Conservation (phyloP, 2,329 filamentous ascomycete species). For the Plenodomus biglobosus region DNA sequence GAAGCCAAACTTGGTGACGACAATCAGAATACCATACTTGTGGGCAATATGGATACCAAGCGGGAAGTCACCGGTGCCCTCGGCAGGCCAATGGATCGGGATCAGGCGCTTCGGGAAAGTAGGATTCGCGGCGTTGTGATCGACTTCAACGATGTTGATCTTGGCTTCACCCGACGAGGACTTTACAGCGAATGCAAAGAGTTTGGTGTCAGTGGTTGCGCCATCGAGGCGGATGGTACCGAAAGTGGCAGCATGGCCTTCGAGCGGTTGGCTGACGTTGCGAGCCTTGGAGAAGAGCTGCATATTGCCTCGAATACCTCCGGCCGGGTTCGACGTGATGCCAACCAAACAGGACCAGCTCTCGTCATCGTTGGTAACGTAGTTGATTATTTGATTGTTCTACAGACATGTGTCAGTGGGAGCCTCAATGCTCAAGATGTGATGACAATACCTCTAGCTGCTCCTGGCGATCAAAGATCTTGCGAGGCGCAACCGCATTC, state of each 20-base stretch:
- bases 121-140: slow-evolving; percentile 86
- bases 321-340: slow-evolving; percentile 89
- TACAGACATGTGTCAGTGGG: slow-evolving; percentile 42
- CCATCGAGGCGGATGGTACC: slow-evolving; percentile 87
- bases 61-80: slow-evolving; percentile 95
- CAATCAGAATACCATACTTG: slow-evolving; percentile 94
- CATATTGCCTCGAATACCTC: slow-evolving; percentile 92
- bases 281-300: slow-evolving; percentile 96
- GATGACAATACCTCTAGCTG: slow-evolving; percentile 72
- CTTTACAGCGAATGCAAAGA: slow-evolving; percentile 95
- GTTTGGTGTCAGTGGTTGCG: slow-evolving; percentile 84
- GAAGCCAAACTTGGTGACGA: slow-evolving; percentile 98
- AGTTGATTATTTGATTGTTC: slow-evolving; percentile 99
- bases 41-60: slow-evolving; percentile 96
- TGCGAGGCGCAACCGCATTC: slow-evolving; percentile 72
- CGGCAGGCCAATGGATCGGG: slow-evolving; percentile 94
- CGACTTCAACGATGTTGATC: slow-evolving; percentile 96
- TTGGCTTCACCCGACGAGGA: slow-evolving; percentile 81
- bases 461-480: slow-evolving; percentile 91
- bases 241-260: slow-evolving; percentile 94
- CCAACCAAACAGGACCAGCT: slow-evolving; percentile 99
- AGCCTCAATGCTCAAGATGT: not conserved
- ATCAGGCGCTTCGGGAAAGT: slow-evolving; percentile 93
- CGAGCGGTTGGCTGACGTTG: slow-evolving; percentile 95
- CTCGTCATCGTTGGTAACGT: slow-evolving; percentile 90